Conservation (phyloP, 805 yeast genomes). For the Starmerella floris region DNA sequence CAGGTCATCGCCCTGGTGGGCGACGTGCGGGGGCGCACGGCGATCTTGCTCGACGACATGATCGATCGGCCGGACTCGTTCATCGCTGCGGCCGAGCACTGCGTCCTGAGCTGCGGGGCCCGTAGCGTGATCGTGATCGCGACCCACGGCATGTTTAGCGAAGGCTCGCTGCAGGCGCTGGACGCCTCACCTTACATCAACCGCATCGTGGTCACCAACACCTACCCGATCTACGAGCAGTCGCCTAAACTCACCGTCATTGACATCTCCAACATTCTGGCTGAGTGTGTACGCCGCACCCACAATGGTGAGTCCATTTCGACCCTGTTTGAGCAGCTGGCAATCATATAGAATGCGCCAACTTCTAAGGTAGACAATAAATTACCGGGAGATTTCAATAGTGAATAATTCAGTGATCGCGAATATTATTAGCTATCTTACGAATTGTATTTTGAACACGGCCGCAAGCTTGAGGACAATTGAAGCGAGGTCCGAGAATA, state of each 20-base stretch:
- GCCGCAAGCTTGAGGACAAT: not conserved
- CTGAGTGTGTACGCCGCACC: conserved; percentile 96
- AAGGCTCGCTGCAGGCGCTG: conserved; percentile 68
- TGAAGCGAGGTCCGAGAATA: not conserved
- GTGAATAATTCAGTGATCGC: no score
- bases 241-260: conserved; percentile 67
- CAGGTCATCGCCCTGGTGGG: conserved; percentile 93
- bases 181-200: conserved; percentile 72
- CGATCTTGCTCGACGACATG: conserved; percentile 92
- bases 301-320: conserved; percentile 97
- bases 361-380: not conserved
- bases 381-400: not conserved
- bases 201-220: conserved; percentile 86
- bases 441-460: no score
- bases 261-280: conserved; percentile 89
- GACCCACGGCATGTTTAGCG: conserved; percentile 90
- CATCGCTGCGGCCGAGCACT: conserved; percentile 96
- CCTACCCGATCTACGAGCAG: conserved; percentile 70
- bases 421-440: no score
- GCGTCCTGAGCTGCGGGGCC: conserved; percentile 93
- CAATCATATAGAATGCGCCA: conserved; percentile 26
- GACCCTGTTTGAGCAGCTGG: conserved; percentile 77
- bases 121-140: conserved; percentile 79
- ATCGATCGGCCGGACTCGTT: conserved; percentile 89
- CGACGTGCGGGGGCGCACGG: conserved; percentile 81